Percentiles rank a stretch among this genome's conserved stretches.
Conservation (phyloP, 129 eudicot species). For the Logfia minima region DNA sequence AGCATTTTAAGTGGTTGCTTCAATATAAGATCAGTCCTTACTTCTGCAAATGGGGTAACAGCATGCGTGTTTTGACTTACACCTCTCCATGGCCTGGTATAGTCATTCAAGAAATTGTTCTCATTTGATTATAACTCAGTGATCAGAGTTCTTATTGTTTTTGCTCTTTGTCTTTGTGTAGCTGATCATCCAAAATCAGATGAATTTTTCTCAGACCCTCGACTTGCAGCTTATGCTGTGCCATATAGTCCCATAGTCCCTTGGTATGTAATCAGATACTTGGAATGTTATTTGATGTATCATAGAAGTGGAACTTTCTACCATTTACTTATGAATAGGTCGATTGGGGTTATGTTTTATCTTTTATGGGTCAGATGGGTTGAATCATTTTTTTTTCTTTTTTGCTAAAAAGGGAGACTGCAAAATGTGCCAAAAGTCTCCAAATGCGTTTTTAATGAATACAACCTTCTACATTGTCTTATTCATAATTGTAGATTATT, state of each 20-base stretch:
- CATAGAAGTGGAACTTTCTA: not conserved
- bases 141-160: slow-evolving; percentile 8
- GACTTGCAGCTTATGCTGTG: slow-evolving; percentile 99
- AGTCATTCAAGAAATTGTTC: slow-evolving; percentile 7
- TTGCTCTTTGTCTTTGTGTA: slow-evolving; percentile 24
- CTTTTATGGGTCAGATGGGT: not conserved
- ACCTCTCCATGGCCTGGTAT: slow-evolving; percentile 98
- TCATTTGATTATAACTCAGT: not conserved
- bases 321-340: not conserved
- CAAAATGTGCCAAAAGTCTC: not conserved
- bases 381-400: too few relatives aligned
- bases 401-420: too few relatives aligned
- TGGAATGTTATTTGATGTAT: slow-evolving; percentile 1
- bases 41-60: slow-evolving; percentile 97
- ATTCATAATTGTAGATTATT: not conserved
- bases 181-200: slow-evolving; percentile 98
- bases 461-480: not conserved
- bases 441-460: not conserved
- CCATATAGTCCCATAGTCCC: slow-evolving; percentile 87
- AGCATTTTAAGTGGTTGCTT: slow-evolving; percentile 93
- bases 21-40: slow-evolving; percentile 88
- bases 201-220: slow-evolving; percentile 87
- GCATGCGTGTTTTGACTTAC: slow-evolving; percentile 96
- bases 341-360: not conserved
- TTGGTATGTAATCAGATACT: slow-evolving; percentile 48